phyloP scores from a whole-genome alignment of 2,329 filamentous ascomycete genomes.

The Zasmidium angulare region DNA sequence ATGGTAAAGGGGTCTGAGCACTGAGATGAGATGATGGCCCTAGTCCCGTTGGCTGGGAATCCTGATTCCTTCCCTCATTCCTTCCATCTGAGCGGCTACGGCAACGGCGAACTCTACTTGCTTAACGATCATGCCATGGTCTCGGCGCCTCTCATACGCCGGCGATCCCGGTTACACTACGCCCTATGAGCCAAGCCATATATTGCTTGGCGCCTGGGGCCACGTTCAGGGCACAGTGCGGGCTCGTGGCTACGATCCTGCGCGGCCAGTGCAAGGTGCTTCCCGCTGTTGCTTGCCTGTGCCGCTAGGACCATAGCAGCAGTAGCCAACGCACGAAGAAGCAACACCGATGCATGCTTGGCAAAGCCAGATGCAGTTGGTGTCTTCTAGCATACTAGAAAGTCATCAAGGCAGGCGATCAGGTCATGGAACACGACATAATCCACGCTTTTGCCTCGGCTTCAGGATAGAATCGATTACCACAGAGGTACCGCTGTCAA shows the following conservation, averaged over 20 bases:
- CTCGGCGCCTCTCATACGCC: background rate
- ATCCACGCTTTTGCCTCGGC: background rate
- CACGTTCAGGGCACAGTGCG: too few species aligned
- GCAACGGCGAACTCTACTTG: background rate
- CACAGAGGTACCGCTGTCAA: too few species aligned
- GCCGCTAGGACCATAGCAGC: background rate
- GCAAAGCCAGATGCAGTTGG: background rate
- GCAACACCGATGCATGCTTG: background rate
- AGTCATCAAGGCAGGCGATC: background rate
- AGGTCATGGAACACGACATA: background rate
- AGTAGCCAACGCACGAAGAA: background rate
- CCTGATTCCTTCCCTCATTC: background rate
- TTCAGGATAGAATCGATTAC: too few species aligned
- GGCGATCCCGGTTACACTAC: background rate
- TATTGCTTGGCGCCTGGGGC: too few species aligned
- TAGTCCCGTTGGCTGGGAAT: background rate
- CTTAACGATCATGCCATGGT: background rate
- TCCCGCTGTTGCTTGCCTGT: background rate
- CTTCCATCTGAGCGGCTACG: background rate
- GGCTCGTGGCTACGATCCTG: too few species aligned
- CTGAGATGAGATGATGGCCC: background rate
- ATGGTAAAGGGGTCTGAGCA: background rate
- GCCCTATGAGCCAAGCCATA: background rate
- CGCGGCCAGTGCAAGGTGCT: too few species aligned
- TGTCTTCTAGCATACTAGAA: background rate